Conservation (phyloP, 108 stramenopile genomes). For the Discostella pseudostelligera region DNA sequence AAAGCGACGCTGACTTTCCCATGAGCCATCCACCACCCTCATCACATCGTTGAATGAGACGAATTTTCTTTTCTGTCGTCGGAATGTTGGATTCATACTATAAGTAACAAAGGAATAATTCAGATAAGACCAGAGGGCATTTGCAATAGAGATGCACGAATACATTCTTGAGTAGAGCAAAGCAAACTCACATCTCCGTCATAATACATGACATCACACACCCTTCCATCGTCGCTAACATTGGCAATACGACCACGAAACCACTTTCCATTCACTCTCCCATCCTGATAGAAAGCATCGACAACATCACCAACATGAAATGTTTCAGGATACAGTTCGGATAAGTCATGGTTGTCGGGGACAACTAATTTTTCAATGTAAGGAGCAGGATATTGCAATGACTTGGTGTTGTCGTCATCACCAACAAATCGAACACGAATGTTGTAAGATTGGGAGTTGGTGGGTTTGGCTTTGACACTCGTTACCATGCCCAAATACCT, state of each 20-base stretch:
- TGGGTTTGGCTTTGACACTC: neutral
- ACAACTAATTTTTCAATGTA: neutral
- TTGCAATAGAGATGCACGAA: neutral
- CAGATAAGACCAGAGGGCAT: neutral
- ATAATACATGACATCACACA: slow-evolving; percentile 36
- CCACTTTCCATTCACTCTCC: slow-evolving; percentile 16
- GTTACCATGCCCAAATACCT: slow-evolving; percentile 6
- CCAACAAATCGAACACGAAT: neutral
- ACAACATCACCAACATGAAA: slow-evolving; percentile 39
- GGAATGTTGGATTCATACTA: slow-evolving; percentile 45
- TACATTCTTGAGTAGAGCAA: neutral
- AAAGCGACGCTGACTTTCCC: slow-evolving; percentile 10
- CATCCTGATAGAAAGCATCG: slow-evolving; percentile 33
- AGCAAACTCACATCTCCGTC: slow-evolving; percentile 42
- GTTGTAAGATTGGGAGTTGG: neutral
- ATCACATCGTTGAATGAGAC: slow-evolving; percentile 24
- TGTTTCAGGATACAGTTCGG: slow-evolving; percentile 15
- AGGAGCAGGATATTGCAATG: neutral
- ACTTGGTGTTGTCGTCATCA: neutral
- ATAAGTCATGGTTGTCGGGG: neutral
- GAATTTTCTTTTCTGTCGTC: slow-evolving; percentile 39
- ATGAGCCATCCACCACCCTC: slow-evolving; percentile 31
- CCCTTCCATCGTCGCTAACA: slow-evolving; percentile 30
- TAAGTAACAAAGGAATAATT: neutral
- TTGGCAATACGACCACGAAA: slow-evolving; percentile 38